phyloP scores from a whole-genome alignment of 2,329 filamentous ascomycete genomes.

The Diaporthe batatas region DNA sequence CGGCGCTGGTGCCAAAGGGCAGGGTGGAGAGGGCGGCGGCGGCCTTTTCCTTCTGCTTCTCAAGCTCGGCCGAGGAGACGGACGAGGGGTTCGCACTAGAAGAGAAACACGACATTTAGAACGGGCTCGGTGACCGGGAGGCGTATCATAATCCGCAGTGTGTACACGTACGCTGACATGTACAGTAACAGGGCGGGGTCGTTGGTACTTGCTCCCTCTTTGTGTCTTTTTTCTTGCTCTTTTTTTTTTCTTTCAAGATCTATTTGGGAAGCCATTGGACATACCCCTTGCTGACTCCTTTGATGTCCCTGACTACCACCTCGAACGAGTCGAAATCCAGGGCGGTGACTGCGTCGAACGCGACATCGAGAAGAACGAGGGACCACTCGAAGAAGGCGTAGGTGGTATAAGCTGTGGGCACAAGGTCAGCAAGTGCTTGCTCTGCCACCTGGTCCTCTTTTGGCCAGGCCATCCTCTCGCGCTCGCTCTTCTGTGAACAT shows the following conservation, averaged over 20 bases:
- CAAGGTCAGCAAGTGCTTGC: slow-evolving; percentile 4
- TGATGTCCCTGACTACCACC: slow-evolving; percentile 87
- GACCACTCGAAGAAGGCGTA: slow-evolving; percentile 99
- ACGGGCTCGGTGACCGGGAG: slow-evolving; percentile 39
- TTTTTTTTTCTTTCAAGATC: slow-evolving; percentile 48
- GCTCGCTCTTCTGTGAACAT: slow-evolving; percentile 52
- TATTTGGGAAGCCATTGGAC: slow-evolving; percentile 96
- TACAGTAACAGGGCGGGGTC: slow-evolving; percentile 37
- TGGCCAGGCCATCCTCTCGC: too few relatives aligned
- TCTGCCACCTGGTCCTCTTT: neutral
- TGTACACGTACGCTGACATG: slow-evolving; percentile 42
- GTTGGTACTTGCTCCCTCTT: slow-evolving; percentile 33
- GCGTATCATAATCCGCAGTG: slow-evolving; percentile 20
- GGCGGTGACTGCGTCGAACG: slow-evolving; percentile 93
- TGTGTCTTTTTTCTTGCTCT: neutral
- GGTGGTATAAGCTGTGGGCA: slow-evolving; percentile 86
- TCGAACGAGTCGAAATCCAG: slow-evolving; percentile 93
- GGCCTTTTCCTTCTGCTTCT: slow-evolving; percentile 85
- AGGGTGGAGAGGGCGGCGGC: slow-evolving; percentile 77
- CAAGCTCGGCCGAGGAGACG: slow-evolving; percentile 64
- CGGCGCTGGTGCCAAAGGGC: slow-evolving; percentile 79
- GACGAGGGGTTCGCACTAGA: slow-evolving; percentile 63
- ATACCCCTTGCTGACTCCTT: slow-evolving; percentile 97
- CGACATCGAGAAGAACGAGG: slow-evolving; percentile 93
- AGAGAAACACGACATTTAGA: slow-evolving; percentile 55